A percentile compares a stretch with the other conserved stretches of the same genome.
Conservation (phyloP, 371 early-diverging fungal genomes). For the Phascolomyces articulosus region DNA sequence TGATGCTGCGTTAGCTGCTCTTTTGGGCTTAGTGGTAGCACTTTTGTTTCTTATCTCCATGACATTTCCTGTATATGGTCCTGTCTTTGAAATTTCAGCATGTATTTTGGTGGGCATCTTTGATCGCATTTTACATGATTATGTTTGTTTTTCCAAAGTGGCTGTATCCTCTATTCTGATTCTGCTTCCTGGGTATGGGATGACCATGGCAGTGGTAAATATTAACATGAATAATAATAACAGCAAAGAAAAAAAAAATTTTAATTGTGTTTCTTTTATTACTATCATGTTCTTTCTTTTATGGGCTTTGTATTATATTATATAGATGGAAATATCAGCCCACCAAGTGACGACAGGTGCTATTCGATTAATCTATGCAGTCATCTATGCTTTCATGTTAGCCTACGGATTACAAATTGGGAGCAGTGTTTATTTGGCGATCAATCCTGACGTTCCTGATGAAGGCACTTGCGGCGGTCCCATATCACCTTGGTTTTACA, state of each 20-base stretch:
- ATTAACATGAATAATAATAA: background rate
- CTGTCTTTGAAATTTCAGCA: constrained; percentile 47
- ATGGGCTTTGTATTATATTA: background rate
- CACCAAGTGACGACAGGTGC: constrained; percentile 86
- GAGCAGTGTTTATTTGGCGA: constrained; percentile 38
- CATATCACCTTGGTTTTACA: constrained; percentile 42
- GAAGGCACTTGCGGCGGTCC: constrained; percentile 22
- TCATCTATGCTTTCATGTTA: constrained; percentile 76
- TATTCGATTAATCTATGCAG: constrained; percentile 75
- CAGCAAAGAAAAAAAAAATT: too few relatives aligned
- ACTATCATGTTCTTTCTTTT: background rate
- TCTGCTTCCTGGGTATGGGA: constrained; percentile 52
- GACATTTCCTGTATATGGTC: constrained; percentile 39
- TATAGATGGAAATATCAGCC: constrained; percentile 52
- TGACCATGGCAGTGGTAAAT: constrained; percentile 31
- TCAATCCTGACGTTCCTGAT: constrained; percentile 20
- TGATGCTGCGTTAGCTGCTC: constrained; percentile 32
- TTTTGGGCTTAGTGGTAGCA: constrained; percentile 33
- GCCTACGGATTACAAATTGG: constrained; percentile 83
- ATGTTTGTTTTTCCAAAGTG: constrained; percentile 43
- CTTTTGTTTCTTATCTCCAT: constrained; percentile 31
- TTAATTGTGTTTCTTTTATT: too few relatives aligned
- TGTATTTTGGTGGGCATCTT: constrained; percentile 38
- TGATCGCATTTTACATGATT: constrained; percentile 29
- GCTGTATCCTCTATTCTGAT: constrained; percentile 55